These are phyloP conservation scores for Eucalyptus cloeziana DNA, from an alignment of 345 rosid genomes.

Conservation along the genomic window DNA sequence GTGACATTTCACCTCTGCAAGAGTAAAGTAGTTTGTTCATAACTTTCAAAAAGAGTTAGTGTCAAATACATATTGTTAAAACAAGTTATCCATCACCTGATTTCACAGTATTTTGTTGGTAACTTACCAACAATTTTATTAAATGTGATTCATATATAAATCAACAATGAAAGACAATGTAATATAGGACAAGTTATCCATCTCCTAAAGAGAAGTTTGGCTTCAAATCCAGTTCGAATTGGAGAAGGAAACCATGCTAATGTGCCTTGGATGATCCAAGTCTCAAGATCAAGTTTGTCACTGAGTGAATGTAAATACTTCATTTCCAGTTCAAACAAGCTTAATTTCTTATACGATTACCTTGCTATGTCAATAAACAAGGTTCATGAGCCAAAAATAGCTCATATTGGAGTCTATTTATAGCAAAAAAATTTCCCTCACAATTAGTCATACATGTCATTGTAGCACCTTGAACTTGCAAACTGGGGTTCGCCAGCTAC, in stretches of 20 bases:
- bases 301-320: too few relatives aligned
- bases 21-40: background rate
- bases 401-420: background rate
- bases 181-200: too few relatives aligned
- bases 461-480: background rate
- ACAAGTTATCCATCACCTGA: background rate
- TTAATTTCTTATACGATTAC: background rate
- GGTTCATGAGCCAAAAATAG: background rate
- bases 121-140: too few relatives aligned
- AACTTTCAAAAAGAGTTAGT: background rate
- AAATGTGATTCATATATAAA: background rate
- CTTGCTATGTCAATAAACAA: background rate
- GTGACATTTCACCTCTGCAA: background rate
- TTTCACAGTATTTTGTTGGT: background rate
- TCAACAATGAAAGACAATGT: too few relatives aligned
- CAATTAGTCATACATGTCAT: background rate
- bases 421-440: too few relatives aligned
- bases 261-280: too few relatives aligned
- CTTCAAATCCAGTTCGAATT: rapidly evolving
- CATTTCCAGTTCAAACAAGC: background rate
- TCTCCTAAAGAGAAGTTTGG: too few relatives aligned
- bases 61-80: background rate
- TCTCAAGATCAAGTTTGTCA: too few relatives aligned
- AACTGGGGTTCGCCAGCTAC: too few relatives aligned
- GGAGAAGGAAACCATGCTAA: too few relatives aligned